Evolutionary conservation across 306 rosid genomes (phyloP).

Genomic region (Castanea crenata): DNA sequence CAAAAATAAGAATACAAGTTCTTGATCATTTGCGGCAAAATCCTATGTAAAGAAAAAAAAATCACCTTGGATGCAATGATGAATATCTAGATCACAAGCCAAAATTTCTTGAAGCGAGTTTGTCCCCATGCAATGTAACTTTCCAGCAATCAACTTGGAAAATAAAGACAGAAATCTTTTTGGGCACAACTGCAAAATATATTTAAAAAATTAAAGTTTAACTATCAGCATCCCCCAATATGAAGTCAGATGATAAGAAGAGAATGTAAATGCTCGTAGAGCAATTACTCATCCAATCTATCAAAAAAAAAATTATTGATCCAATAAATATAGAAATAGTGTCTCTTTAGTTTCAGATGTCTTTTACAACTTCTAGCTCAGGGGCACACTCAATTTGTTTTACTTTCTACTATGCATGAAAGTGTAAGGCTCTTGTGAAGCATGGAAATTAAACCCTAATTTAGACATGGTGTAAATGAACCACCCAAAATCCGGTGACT

Average conservation of each 20-base stretch:
- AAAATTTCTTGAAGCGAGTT: slow-evolving; percentile 63
- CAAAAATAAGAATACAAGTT: neutral
- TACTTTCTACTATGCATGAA: neutral
- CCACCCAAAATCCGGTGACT: neutral
- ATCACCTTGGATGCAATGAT: slow-evolving; percentile 14
- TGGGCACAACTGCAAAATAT: slow-evolving; percentile 74
- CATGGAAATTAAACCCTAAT: neutral
- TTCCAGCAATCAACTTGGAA: slow-evolving; percentile 80
- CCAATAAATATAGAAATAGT: neutral
- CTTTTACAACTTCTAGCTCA: neutral
- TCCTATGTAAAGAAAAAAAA: neutral
- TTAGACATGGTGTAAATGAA: neutral
- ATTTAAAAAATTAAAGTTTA: neutral
- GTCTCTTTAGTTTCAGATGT: neutral
- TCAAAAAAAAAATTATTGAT: neutral
- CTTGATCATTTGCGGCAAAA: neutral
- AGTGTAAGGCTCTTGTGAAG: neutral
- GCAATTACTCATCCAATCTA: neutral
- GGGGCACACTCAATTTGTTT: neutral
- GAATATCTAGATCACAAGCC: slow-evolving; percentile 29
- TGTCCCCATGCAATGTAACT: slow-evolving; percentile 76
- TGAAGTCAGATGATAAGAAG: neutral
- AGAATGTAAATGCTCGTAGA: too few species aligned
- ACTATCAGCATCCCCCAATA: slow-evolving; percentile 7
- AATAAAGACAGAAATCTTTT: slow-evolving; percentile 62